phyloP scores from a whole-genome alignment of 2,329 filamentous ascomycete species.

The Phaeoacremonium minimum region DNA sequence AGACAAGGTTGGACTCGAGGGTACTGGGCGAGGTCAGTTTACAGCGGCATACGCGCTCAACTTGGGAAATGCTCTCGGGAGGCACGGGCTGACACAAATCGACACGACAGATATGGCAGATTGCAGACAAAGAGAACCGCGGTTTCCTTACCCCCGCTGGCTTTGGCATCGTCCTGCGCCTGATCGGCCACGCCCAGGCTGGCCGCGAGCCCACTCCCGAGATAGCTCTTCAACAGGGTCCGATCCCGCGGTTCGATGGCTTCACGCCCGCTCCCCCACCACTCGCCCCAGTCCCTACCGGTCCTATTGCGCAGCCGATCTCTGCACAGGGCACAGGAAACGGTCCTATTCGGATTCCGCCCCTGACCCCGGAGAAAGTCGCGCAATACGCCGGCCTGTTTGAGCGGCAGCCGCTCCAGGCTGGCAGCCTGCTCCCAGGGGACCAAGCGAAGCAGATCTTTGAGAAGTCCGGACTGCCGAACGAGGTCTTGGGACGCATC shows the following conservation, averaged over 20 bases:
- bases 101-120: slow-evolving; percentile 84
- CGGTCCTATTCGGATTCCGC: slow-evolving; percentile 79
- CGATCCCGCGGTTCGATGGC: slow-evolving; percentile 90
- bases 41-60: neutral
- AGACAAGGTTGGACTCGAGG: slow-evolving; percentile 81
- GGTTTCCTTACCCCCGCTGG: slow-evolving; percentile 89
- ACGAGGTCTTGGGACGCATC: slow-evolving; percentile 87
- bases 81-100: slow-evolving; percentile 17
- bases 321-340: slow-evolving; percentile 56
- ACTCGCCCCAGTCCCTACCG: slow-evolving; percentile 33
- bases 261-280: slow-evolving; percentile 49
- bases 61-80: slow-evolving; percentile 3
- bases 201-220: slow-evolving; percentile 77
- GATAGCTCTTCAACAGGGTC: slow-evolving; percentile 78
- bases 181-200: slow-evolving; percentile 94
- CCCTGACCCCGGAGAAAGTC: slow-evolving; percentile 82
- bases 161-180: slow-evolving; percentile 86
- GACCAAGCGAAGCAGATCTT: slow-evolving; percentile 92
- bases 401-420: slow-evolving; percentile 77
- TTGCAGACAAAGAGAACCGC: slow-evolving; percentile 94
- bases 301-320: slow-evolving; percentile 23
- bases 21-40: slow-evolving; percentile 79
- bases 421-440: slow-evolving; percentile 69
- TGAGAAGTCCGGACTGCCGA: slow-evolving; percentile 84
- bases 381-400: slow-evolving; percentile 86